phyloP scores from a whole-genome alignment of 352 stramenopile species.

The Pythium apleroticum region DNA sequence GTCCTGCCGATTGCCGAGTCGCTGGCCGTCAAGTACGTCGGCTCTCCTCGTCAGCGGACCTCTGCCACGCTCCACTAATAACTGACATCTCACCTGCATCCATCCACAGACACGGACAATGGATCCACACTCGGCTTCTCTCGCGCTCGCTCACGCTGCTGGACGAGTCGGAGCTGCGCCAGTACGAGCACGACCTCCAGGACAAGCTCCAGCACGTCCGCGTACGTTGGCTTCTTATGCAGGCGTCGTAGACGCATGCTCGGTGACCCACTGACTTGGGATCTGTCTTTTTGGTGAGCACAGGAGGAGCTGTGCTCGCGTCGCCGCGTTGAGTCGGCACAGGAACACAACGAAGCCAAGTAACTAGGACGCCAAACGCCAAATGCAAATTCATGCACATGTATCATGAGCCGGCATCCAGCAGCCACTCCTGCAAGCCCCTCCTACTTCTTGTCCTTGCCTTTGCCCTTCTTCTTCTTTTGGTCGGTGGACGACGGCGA shows the following conservation, averaged over 20 bases:
- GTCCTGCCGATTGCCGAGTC: conserved; percentile 55
- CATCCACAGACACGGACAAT: conserved; percentile 63
- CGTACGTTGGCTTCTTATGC: conserved; percentile 33
- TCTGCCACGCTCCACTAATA: neutral
- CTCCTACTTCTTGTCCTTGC: conserved; percentile 20
- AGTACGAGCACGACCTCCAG: conserved; percentile 53
- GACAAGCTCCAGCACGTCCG: conserved; percentile 48
- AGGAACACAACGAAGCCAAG: conserved; percentile 16
- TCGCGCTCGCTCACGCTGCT: conserved; percentile 50
- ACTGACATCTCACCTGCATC: no score
- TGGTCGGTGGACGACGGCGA: neutral
- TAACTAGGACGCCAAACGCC: neutral
- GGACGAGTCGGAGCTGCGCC: conserved; percentile 40
- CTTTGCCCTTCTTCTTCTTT: conserved; percentile 14
- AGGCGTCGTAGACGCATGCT: no score
- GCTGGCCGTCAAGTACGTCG: conserved; percentile 48
- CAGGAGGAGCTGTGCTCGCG: conserved; percentile 36
- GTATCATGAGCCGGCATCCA: neutral
- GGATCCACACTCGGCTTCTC: conserved; percentile 63
- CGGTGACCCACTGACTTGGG: no score
- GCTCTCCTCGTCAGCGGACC: neutral
- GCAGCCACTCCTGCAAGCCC: no score
- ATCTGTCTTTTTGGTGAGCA: neutral
- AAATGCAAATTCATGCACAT: neutral
- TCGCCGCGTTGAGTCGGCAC: neutral